Conservation (phyloP, 257 asterid species). For the Primulina eburnea region DNA sequence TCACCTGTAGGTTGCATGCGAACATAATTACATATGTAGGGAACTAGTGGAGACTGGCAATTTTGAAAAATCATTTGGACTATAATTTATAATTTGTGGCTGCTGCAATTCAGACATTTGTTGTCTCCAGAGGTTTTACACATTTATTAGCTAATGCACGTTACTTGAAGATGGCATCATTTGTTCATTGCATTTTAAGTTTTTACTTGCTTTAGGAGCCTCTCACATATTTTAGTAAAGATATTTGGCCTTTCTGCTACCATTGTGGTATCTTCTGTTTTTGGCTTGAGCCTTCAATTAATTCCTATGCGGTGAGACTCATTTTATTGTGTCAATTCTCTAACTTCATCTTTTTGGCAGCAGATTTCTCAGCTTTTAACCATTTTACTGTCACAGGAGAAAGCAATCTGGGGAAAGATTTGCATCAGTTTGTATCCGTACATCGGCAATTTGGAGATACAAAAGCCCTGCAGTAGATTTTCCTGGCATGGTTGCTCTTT, state of each 20-base stretch:
- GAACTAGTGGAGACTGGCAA: too few relatives aligned
- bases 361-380: slow-evolving; percentile 1
- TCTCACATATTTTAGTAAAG: neutral
- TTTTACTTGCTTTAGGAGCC: neutral
- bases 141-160: too few relatives aligned
- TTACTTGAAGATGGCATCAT: too few relatives aligned
- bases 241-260: too few relatives aligned
- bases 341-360: neutral
- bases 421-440: slow-evolving; percentile 60
- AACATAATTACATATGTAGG: too few relatives aligned
- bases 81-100: too few relatives aligned
- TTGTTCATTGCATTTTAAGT: too few relatives aligned
- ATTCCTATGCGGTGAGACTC: neutral
- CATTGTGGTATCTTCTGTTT: neutral
- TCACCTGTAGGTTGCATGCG: too few relatives aligned
- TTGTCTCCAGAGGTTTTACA: too few relatives aligned
- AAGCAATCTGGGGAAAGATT: slow-evolving; percentile 61
- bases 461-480: slow-evolving; percentile 30
- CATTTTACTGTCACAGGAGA: slow-evolving; percentile 43
- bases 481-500: slow-evolving; percentile 38
- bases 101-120: too few relatives aligned
- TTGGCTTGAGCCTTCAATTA: neutral
- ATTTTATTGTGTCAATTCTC: slow-evolving; percentile 5
- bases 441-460: slow-evolving; percentile 38
- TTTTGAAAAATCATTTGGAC: too few relatives aligned